Percentiles rank a stretch among this genome's conserved stretches.
These are phyloP conservation scores for Maudiozyma saulgeensis DNA, from an alignment of 805 yeast species.

Conservation along the genomic window DNA sequence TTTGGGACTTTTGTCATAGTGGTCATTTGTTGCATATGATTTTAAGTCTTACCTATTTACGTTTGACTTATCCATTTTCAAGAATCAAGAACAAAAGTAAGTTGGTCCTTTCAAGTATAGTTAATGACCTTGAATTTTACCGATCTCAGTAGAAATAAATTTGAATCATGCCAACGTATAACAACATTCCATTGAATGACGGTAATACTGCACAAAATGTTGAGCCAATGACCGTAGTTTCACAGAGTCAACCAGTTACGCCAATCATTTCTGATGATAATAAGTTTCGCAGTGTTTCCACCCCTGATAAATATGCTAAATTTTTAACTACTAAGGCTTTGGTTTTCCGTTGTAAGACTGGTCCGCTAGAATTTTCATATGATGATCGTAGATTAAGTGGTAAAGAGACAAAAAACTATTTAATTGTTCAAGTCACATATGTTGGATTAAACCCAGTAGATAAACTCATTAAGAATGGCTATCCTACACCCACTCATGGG, in stretches of 20 bases:
- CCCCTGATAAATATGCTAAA: conserved; percentile 43
- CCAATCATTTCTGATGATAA: conserved; percentile 9
- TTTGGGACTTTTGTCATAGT: too few species aligned
- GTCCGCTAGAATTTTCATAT: conserved; percentile 39
- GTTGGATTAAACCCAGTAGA: conserved; percentile 62
- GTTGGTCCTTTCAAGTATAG: too few species aligned
- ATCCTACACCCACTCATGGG: conserved; percentile 40
- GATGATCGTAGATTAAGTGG: conserved; percentile 42
- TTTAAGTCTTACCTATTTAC: too few species aligned
- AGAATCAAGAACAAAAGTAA: too few species aligned
- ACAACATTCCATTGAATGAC: not conserved
- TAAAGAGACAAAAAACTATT: conserved; percentile 32
- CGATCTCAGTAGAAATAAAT: not conserved
- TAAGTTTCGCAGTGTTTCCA: conserved; percentile 31
- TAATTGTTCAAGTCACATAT: conserved; percentile 50
- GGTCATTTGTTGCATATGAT: too few species aligned
- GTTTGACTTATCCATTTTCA: too few species aligned
- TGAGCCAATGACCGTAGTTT: not conserved
- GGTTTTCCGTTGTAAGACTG: conserved; percentile 33
- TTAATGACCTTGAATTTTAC: not conserved
- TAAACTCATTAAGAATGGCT: conserved; percentile 48
- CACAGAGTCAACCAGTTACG: not conserved
- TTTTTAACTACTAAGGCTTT: conserved; percentile 41
- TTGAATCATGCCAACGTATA: not conserved
- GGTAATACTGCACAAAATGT: not conserved